Base-by-base conservation (phyloP, 2,329 filamentous ascomycete species). In the Pseudocercospora vitis region DNA sequence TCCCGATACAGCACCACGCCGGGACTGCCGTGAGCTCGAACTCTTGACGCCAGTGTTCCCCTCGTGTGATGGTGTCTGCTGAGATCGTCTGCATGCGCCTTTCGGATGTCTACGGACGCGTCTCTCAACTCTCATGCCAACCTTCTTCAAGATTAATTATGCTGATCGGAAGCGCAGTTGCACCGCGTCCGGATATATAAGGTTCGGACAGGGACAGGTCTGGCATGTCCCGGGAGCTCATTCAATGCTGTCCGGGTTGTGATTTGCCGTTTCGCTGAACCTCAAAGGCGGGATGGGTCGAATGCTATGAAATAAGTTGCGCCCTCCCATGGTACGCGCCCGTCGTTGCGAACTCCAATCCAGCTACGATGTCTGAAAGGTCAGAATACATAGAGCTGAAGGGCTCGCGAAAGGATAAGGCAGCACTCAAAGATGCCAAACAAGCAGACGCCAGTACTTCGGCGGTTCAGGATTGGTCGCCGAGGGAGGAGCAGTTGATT, bases 401-500 rank as follows among this genome's bases (percentile, higher is more conserved):
- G 6, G 42, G 42, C 42, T 45, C 42, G 24, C 42, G 42, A n/a
- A 45, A 45, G 7, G 24, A 45, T 14, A 28, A 45, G 7, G 26
- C n/a, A 5, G 14, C 32, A n/a, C 42, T 29, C 19, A 11, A 28
- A 11, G 42, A 45, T 12, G 42, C n/a, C 42, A 28, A 31, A 11
- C n/a, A 8, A 16, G 42, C 42, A 8, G 42, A 45, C 23, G 14
- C 24, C 24, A 19, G 29, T 39, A 32, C 19, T n/a, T n/a, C n/a
- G 2, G 5, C 28, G 23, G 29, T 24, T 23, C 46, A 24, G 11
- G 63, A 65, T 31, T 68, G 65, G 65, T 63, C 65, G 5, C 12
- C 53, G 8, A 65, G 66, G 32, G 65, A 68, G 48, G 65, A 68
- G 48, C 44, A 40, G 61, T 33, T 16, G 12, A 47, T 53, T 11